Percentiles rank a stretch among this genome's conserved stretches.
phyloP scores from a whole-genome alignment of 176 grass and related monocot species.

The Stipa capillata region DNA sequence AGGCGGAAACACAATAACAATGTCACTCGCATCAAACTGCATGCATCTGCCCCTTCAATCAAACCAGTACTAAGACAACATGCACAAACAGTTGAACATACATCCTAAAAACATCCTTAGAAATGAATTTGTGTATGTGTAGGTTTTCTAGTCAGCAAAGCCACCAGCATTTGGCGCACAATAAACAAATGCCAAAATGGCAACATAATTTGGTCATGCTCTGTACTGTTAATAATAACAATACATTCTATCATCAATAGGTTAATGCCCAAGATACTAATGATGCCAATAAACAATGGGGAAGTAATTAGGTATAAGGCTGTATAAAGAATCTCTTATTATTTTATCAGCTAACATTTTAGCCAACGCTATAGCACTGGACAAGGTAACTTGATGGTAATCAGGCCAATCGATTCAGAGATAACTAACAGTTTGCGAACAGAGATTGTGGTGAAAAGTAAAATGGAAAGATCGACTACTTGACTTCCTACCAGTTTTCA shows the following conservation, averaged over 20 bases:
- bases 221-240: background rate
- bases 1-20: background rate
- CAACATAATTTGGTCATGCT: background rate
- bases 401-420: background rate
- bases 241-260: background rate
- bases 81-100: background rate
- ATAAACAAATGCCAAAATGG: background rate
- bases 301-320: background rate
- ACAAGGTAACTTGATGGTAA: background rate
- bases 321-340: background rate
- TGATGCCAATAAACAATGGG: background rate
- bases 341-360: background rate
- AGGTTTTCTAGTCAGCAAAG: background rate
- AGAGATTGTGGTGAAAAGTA: background rate
- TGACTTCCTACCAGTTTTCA: conserved; percentile 64
- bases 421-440: background rate
- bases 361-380: background rate
- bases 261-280: background rate
- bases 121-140: background rate
- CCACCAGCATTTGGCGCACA: background rate
- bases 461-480: background rate
- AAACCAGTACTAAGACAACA: background rate
- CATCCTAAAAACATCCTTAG: background rate
- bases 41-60: background rate
- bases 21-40: background rate